Evolutionary conservation across 2,329 filamentous ascomycete species (phyloP), one percentile per base, ranked within the genome.

Genomic region (Cladosporium sp.): DNA sequence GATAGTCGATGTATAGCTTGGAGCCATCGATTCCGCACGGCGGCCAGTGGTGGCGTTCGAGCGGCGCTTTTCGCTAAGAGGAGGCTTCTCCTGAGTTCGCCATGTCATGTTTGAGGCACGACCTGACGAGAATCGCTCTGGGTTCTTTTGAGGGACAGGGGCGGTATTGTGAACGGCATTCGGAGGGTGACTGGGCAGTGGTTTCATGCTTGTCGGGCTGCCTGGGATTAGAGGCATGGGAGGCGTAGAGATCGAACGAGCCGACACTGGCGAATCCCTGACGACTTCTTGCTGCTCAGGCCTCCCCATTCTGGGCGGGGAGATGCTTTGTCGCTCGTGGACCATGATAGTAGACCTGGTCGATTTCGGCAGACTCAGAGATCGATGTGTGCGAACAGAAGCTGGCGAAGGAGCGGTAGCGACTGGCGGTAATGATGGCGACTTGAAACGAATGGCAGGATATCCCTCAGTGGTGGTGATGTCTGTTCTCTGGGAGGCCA

Each of bases 161-260:
- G 32, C 39, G 8, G 7, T 57, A 28, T 51, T 53, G 7, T 53
- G 43, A 14, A 39, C 48, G 46, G 26, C 60, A 13, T 30, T 43
- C 1, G 48, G 32, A n/a, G 60, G 60, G 23, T 63, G 49, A 26
- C 28, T 43, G 10, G 60, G 60, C 10, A 63, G 60, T 6, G 60
- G 60, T 21, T 63, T 63, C 48, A 54, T 54, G 60, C 60, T 63
- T 16, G 49, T 56, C 13, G 60, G 60, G 49, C 60, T 63, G 23
- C 60, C 60, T 13, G 60, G 60, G 13, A 63, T 53, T 2, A n/a
- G 48, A 43, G 60, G 60, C 18, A 63, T 36, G 5, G 60, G 60
- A 32, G 60, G 60, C 16, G 60, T 63, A 6, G 49, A 43, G 7
- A 53, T 26, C 5, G 60, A 63, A 25, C 60, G 49, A 13, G 60